Evolutionary conservation across 2,329 filamentous ascomycete genomes (phyloP).

Genomic region (Aulographum hederae): DNA sequence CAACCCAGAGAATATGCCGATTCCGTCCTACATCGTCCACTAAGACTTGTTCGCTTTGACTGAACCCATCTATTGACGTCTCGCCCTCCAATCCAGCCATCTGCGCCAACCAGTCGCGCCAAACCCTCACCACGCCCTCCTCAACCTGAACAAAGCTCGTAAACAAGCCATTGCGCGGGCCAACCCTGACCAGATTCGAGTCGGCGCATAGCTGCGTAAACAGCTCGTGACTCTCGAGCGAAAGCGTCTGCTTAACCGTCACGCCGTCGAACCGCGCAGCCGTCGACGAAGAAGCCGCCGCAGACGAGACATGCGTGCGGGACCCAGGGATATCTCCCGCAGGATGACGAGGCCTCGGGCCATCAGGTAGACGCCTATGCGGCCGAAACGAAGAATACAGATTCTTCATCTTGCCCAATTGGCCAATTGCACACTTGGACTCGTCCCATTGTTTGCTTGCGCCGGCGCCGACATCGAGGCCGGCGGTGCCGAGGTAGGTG

Average conservation of each 20-base stretch:
- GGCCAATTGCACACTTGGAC: slow-evolving; percentile 13
- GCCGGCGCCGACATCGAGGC: slow-evolving; percentile 28
- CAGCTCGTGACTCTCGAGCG: slow-evolving; percentile 49
- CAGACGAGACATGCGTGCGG: slow-evolving; percentile 15
- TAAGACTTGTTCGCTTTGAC: too few relatives aligned
- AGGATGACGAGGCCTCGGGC: slow-evolving; percentile 18
- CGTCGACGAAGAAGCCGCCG: too few relatives aligned
- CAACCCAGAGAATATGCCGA: slow-evolving; percentile 47
- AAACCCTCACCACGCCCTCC: slow-evolving; percentile 52
- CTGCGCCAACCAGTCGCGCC: slow-evolving; percentile 49
- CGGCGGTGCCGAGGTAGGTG: slow-evolving; percentile 45
- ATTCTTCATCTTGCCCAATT: slow-evolving; percentile 29
- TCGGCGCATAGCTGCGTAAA: slow-evolving; percentile 58
- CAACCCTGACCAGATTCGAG: slow-evolving; percentile 49
- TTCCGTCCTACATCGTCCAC: too few relatives aligned
- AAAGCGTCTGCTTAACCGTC: slow-evolving; percentile 39
- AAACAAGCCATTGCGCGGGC: slow-evolving; percentile 42
- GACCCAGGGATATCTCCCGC: slow-evolving; percentile 29
- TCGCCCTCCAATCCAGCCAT: slow-evolving; percentile 11
- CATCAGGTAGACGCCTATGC: slow-evolving; percentile 28
- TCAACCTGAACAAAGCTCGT: slow-evolving; percentile 46
- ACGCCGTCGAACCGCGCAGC: slow-evolving; percentile 16
- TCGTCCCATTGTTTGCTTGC: slow-evolving; percentile 11
- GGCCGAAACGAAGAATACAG: slow-evolving; percentile 59
- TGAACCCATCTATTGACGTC: too few relatives aligned